A percentile compares a stretch with the other conserved stretches of the same genome.
Conservation (phyloP, 2,329 filamentous ascomycete species). For the Didymella exigua region DNA sequence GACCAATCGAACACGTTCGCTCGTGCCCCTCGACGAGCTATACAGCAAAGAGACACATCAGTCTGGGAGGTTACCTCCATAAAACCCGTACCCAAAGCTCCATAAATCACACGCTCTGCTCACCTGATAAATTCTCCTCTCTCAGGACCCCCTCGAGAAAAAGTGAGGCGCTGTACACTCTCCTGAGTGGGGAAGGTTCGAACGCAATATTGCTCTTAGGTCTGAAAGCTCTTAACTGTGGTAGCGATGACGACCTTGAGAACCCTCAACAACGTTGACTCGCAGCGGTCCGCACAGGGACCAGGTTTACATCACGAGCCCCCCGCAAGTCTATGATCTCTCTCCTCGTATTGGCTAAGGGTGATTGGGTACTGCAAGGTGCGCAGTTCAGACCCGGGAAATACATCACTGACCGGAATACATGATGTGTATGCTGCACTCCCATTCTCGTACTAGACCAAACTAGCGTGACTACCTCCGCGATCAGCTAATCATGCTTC, state of each 20-base stretch:
- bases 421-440: neutral
- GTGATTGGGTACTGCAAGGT: neutral
- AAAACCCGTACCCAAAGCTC: neutral
- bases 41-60: neutral
- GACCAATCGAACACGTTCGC: neutral
- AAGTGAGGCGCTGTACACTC: neutral
- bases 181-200: neutral
- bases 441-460: neutral
- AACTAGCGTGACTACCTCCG: neutral
- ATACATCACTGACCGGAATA: neutral
- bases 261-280: neutral
- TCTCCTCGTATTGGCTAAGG: neutral
- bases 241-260: conserved; percentile 6
- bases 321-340: neutral
- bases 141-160: neutral
- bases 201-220: neutral
- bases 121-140: neutral
- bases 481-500: neutral
- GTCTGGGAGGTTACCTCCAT: neutral
- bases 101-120: neutral
- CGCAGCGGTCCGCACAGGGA: conserved; percentile 1
- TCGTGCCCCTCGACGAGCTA: neutral
- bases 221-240: neutral
- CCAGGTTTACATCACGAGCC: neutral
- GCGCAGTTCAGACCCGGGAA: neutral